Evolutionary conservation across 1,284 basidiomycete species (phyloP).

Genomic region (Irpex sp.): DNA sequence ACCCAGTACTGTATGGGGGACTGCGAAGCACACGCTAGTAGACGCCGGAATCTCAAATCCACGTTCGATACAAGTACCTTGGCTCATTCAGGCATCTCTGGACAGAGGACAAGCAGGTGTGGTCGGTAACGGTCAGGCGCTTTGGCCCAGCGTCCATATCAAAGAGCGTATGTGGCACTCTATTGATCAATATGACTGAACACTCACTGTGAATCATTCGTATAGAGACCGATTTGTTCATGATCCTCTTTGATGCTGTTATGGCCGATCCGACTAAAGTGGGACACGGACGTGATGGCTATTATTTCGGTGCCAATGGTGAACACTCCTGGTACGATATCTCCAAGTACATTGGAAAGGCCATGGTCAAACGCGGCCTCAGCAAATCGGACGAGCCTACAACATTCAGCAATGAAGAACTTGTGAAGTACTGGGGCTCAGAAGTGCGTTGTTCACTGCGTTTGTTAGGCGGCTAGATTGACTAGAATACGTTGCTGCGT

Average conservation of each 20-base stretch:
- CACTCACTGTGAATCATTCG: background rate
- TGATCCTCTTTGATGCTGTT: slow-evolving; percentile 14
- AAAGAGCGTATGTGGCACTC: background rate
- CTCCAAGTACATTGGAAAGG: slow-evolving; percentile 29
- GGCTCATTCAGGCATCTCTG: background rate
- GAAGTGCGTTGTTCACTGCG: too few relatives aligned
- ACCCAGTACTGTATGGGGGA: background rate
- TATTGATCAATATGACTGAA: slow-evolving; percentile 3
- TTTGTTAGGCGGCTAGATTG: too few relatives aligned
- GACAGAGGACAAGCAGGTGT: background rate
- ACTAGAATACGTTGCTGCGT: too few relatives aligned
- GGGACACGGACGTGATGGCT: slow-evolving; percentile 38
- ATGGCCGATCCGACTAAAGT: slow-evolving; percentile 11
- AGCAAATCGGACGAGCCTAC: slow-evolving; percentile 3
- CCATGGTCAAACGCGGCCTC: slow-evolving; percentile 23
- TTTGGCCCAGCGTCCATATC: background rate
- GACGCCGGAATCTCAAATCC: background rate
- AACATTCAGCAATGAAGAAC: slow-evolving; percentile 4
- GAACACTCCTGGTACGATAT: slow-evolving; percentile 33
- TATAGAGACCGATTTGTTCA: background rate
- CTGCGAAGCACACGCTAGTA: background rate
- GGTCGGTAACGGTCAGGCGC: background rate
- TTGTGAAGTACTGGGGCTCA: background rate
- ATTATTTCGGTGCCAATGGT: slow-evolving; percentile 42
- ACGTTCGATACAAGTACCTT: background rate